Conservation (phyloP, 2,329 filamentous ascomycete genomes). For the Fusarium keratoplasticum region DNA sequence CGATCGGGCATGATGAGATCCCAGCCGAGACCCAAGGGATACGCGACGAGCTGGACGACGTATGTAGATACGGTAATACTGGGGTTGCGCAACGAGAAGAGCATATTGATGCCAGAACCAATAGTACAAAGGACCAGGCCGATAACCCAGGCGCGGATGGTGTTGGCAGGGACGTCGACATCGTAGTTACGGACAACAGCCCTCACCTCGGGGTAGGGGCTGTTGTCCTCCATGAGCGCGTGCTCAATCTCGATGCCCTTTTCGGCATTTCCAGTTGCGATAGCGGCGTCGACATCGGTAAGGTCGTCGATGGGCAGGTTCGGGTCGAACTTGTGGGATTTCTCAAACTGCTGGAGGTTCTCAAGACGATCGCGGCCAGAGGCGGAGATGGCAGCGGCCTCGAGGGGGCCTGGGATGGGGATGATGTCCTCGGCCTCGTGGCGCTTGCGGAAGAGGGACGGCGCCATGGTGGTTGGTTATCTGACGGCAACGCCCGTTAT, state of each 20-base stretch:
- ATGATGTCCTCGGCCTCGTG: constrained; percentile 60
- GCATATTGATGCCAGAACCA: constrained; percentile 71
- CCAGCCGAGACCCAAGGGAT: constrained; percentile 67
- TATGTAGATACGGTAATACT: constrained; percentile 70
- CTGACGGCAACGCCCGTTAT: constrained; percentile 3
- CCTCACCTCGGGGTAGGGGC: constrained; percentile 75
- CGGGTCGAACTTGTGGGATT: constrained; percentile 72
- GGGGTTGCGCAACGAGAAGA: constrained; percentile 70
- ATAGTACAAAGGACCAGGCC: constrained; percentile 71
- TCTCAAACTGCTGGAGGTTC: constrained; percentile 67
- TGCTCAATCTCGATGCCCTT: constrained; percentile 69
- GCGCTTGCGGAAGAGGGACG: constrained; percentile 58
- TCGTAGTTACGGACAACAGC: constrained; percentile 74
- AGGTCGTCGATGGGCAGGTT: constrained; percentile 73
- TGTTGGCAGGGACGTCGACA: constrained; percentile 73
- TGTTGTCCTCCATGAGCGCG: constrained; percentile 72
- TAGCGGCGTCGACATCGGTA: constrained; percentile 69
- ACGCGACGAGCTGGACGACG: constrained; percentile 71
- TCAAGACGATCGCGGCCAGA: constrained; percentile 57
- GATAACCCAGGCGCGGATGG: constrained; percentile 72
- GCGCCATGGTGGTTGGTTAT: constrained; percentile 45
- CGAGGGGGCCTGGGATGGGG: constrained; percentile 54
- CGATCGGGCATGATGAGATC: constrained; percentile 66
- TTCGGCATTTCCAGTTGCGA: constrained; percentile 65
- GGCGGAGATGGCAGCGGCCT: constrained; percentile 54